Conservation (phyloP, 371 early-diverging fungal genomes). For the Dinochytrium kinnereticum region DNA sequence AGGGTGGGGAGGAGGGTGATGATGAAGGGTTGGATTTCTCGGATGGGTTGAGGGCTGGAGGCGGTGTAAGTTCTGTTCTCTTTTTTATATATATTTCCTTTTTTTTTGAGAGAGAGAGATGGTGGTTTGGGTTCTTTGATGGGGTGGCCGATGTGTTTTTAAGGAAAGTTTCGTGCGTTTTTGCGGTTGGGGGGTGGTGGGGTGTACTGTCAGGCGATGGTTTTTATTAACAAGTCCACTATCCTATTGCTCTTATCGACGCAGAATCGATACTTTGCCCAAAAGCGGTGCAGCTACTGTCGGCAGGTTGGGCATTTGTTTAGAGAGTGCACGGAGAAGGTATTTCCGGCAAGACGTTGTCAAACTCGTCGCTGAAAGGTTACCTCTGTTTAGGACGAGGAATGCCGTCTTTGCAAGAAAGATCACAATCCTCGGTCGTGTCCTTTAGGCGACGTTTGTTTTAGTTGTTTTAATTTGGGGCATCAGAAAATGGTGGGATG, state of each 20-base stretch:
- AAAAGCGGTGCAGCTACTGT: neutral
- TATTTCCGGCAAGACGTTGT: neutral
- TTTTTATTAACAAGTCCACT: too few relatives aligned
- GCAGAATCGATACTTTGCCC: neutral
- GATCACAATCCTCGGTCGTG: neutral
- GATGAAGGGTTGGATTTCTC: neutral
- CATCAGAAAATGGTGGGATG: constrained; percentile 2
- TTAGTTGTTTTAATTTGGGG: neutral
- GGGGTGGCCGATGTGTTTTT: neutral
- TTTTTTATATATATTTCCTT: neutral
- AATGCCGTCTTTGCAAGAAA: neutral
- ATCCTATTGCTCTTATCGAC: too few relatives aligned
- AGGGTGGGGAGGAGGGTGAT: neutral
- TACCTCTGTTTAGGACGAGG: neutral
- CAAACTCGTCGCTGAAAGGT: neutral
- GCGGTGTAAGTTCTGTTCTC: neutral
- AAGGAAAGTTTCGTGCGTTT: neutral
- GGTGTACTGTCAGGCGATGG: neutral
- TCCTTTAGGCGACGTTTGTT: neutral
- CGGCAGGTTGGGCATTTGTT: neutral
- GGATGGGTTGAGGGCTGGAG: neutral
- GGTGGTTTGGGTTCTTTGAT: neutral
- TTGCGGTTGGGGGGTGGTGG: neutral
- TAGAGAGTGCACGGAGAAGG: neutral
- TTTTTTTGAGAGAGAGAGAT: neutral